Conservation (phyloP, 768 basidiomycete genomes). For the Rhizopogon salebrosus region DNA sequence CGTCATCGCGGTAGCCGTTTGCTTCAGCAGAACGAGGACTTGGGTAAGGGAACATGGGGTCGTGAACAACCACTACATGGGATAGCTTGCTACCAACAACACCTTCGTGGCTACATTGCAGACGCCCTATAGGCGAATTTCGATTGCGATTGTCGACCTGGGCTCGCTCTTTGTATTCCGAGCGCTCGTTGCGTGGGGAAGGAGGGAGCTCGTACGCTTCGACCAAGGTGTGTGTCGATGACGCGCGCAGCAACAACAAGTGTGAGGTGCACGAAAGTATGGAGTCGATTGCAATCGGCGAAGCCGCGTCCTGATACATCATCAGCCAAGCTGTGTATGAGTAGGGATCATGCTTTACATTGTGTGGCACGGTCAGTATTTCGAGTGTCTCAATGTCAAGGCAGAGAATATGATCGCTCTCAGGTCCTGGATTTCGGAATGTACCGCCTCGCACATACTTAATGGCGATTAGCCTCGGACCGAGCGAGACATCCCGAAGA, state of each 20-base stretch:
- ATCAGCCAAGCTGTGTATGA: neutral
- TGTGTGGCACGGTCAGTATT: neutral
- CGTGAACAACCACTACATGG: neutral
- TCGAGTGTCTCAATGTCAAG: neutral
- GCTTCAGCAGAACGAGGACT: neutral
- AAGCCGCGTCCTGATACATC: neutral
- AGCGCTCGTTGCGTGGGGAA: neutral
- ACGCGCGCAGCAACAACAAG: neutral
- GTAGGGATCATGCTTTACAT: neutral
- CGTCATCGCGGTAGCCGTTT: neutral
- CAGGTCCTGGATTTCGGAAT: neutral
- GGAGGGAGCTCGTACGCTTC: neutral
- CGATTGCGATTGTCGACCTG: too few relatives aligned
- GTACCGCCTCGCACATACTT: neutral
- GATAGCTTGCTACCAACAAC: neutral
- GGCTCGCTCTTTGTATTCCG: neutral
- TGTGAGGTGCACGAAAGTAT: conserved; percentile 1
- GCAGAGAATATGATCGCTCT: neutral
- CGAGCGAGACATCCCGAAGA: neutral
- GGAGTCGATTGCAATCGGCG: neutral
- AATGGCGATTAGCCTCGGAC: conserved; percentile 1
- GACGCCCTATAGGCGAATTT: neutral
- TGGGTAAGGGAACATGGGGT: neutral
- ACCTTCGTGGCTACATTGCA: conserved; percentile 1
- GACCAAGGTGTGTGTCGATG: neutral